Evolutionary conservation across 1,284 basidiomycete species (phyloP).

Genomic region (Bondarzewia mesenterica): DNA sequence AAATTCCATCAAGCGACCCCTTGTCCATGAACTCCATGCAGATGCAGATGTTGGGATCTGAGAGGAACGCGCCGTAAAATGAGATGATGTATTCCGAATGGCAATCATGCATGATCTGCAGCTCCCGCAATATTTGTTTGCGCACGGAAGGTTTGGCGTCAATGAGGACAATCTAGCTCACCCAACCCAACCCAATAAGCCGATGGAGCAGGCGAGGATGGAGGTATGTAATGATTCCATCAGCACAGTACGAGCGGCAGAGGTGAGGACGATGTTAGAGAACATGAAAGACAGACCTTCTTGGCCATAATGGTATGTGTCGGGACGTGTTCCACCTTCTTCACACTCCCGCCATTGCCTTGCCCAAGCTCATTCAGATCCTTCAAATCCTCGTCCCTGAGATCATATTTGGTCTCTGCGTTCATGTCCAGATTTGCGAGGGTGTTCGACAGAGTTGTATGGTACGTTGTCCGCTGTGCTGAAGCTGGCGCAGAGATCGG

Average conservation of each 20-base stretch:
- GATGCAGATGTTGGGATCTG: constrained; percentile 96
- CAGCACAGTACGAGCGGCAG: not conserved
- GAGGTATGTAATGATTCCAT: not conserved
- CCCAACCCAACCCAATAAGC: too few relatives aligned
- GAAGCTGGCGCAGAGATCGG: constrained; percentile 30
- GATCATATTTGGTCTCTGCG: constrained; percentile 66
- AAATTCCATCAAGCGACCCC: constrained; percentile 86
- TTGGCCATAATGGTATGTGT: constrained; percentile 89
- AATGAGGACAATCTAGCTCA: constrained; percentile 83
- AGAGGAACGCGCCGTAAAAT: constrained; percentile 93
- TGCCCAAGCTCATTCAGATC: constrained; percentile 86
- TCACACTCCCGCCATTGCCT: constrained; percentile 97
- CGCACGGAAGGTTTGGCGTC: constrained; percentile 96
- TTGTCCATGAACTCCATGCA: constrained; percentile 99
- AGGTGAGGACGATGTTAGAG: not conserved
- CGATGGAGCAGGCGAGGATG: too few relatives aligned
- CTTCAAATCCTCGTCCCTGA: constrained; percentile 77
- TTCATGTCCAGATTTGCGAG: constrained; percentile 70
- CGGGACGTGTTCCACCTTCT: constrained; percentile 90
- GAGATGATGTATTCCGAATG: constrained; percentile 90
- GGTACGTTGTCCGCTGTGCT: constrained; percentile 52
- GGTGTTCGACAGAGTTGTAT: constrained; percentile 65
- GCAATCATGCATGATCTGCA: constrained; percentile 99
- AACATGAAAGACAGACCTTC: constrained; percentile 55
- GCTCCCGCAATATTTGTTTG: constrained; percentile 95